phyloP scores from a whole-genome alignment of 805 yeast species.

The Candida khao-thaluensis region DNA sequence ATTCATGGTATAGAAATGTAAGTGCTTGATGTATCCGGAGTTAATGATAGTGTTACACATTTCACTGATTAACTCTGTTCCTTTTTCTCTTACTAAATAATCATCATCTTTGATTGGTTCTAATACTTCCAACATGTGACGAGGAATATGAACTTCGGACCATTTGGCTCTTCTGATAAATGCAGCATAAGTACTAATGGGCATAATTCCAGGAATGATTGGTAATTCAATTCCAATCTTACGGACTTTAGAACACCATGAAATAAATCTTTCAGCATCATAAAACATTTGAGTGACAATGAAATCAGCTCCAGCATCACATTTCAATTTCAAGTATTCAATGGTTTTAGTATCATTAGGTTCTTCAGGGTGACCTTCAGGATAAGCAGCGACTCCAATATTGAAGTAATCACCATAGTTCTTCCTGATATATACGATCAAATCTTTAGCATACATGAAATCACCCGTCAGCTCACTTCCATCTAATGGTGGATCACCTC shows the following conservation, averaged over 20 bases:
- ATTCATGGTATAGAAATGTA: conserved; percentile 97
- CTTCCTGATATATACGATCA: conserved; percentile 69
- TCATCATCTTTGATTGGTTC: conserved; percentile 91
- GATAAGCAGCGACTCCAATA: conserved; percentile 96
- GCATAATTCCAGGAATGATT: conserved; percentile 98
- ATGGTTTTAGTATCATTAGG: conserved; percentile 47
- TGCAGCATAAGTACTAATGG: conserved; percentile 91
- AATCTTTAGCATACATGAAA: conserved; percentile 84
- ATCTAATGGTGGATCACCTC: conserved; percentile 92
- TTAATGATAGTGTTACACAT: conserved; percentile 76
- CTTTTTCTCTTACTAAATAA: conserved; percentile 78
- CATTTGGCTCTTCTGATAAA: conserved; percentile 92
- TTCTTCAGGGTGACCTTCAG: conserved; percentile 97
- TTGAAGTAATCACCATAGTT: conserved; percentile 86
- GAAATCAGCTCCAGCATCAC: conserved; percentile 92
- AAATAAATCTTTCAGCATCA: conserved; percentile 80
- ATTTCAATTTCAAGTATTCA: conserved; percentile 74
- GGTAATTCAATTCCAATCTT: conserved; percentile 77
- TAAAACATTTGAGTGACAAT: conserved; percentile 97
- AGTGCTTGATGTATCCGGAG: conserved; percentile 73
- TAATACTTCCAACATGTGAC: conserved; percentile 62
- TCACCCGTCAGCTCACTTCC: conserved; percentile 77
- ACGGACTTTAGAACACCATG: conserved; percentile 75
- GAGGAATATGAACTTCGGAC: conserved; percentile 85
- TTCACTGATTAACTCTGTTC: conserved; percentile 76